Percentiles rank a stretch among this genome's conserved stretches.
phyloP scores from a whole-genome alignment of 2,329 filamentous ascomycete genomes.

The Exophiala phaeomuriformis region DNA sequence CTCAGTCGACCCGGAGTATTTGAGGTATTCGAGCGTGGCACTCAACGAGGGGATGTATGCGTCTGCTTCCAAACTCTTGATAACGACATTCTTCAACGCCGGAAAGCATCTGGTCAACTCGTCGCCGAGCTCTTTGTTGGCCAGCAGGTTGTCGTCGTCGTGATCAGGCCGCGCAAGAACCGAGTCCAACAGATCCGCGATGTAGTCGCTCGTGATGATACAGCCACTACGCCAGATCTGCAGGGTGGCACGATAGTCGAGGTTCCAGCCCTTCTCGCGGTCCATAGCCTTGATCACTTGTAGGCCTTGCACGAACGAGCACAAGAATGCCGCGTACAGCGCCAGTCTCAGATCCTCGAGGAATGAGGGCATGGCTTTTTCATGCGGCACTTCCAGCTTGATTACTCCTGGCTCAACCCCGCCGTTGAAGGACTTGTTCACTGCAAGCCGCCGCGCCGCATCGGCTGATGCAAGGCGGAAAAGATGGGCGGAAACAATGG shows the following conservation, averaged over 20 bases:
- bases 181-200: constrained; percentile 49
- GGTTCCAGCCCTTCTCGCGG: constrained; percentile 51
- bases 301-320: constrained; percentile 59
- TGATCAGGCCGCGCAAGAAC: constrained; percentile 28
- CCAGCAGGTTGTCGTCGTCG: constrained; percentile 41
- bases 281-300: constrained; percentile 56
- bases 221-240: constrained; percentile 63
- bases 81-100: constrained; percentile 50
- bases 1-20: constrained; percentile 53
- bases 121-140: constrained; percentile 42
- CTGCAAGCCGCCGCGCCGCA: constrained; percentile 47
- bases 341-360: constrained; percentile 54
- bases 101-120: constrained; percentile 49
- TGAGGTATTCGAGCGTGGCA: constrained; percentile 59
- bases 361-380: constrained; percentile 39
- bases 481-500: constrained; percentile 56
- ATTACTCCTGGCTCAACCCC: constrained; percentile 24
- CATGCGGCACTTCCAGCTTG: constrained; percentile 25
- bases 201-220: constrained; percentile 62
- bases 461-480: constrained; percentile 59
- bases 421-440: constrained; percentile 30
- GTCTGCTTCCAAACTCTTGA: constrained; percentile 50
- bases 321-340: constrained; percentile 55
- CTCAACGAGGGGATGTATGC: constrained; percentile 54
- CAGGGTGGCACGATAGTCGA: constrained; percentile 37